A percentile compares a stretch with the other conserved stretches of the same genome.
Conservation (phyloP, 257 asterid genomes). For the Solanum etuberosum region DNA sequence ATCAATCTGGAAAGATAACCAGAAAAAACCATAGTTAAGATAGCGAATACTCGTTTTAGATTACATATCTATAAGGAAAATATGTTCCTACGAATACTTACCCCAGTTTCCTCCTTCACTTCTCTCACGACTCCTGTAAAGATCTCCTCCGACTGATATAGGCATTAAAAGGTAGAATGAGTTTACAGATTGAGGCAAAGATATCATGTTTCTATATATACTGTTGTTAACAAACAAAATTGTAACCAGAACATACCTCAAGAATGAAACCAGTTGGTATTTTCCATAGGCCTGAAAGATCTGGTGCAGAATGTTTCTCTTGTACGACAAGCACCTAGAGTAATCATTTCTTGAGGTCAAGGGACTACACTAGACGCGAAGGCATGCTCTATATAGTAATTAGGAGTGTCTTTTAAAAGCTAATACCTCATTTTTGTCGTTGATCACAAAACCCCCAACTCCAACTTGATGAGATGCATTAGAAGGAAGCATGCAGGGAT, state of each 20-base stretch:
- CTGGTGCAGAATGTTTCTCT: conserved; percentile 52
- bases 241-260: conserved; percentile 31
- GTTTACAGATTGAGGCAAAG: not conserved
- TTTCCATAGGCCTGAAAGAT: conserved; percentile 68
- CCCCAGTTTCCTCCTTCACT: conserved; percentile 90
- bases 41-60: not conserved
- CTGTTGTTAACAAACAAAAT: not conserved
- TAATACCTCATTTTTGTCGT: conserved; percentile 52
- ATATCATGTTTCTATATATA: not conserved
- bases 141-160: conserved; percentile 72
- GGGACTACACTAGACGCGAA: not conserved
- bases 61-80: not conserved
- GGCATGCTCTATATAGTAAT: not conserved
- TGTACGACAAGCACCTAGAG: conserved; percentile 67
- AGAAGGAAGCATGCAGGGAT: conserved; percentile 71
- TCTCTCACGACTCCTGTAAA: conserved; percentile 79
- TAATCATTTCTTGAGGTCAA: not conserved
- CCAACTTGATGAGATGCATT: conserved; percentile 95
- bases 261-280: conserved; percentile 76
- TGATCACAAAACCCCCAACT: conserved; percentile 76
- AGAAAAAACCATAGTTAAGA: not conserved
- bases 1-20: conserved; percentile 40
- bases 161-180: not conserved
- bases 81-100: conserved; percentile 13
- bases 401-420: not conserved